Percentiles rank a stretch among this genome's conserved stretches.
Conservation (phyloP, 2,329 filamentous ascomycete genomes). For the Hypoxylon sp. region DNA sequence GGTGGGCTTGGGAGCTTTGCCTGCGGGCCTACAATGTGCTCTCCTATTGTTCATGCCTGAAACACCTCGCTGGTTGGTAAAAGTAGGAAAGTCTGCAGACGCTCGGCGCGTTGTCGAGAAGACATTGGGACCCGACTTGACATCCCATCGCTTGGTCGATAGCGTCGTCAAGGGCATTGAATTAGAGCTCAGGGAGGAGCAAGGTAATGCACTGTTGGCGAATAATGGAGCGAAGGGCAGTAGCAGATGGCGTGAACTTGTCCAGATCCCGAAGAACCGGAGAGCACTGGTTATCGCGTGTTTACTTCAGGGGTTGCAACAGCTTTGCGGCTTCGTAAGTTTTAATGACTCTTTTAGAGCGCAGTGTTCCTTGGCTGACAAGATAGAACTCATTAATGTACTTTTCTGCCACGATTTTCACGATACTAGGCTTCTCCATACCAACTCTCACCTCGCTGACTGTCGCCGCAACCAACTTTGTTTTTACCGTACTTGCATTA, state of each 20-base stretch:
- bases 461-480: slow-evolving; percentile 85
- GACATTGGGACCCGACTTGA: slow-evolving; percentile 61
- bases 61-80: slow-evolving; percentile 88
- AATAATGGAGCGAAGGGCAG: slow-evolving; percentile 51
- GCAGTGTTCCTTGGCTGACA: not conserved
- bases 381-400: slow-evolving; percentile 88
- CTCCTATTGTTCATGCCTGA: slow-evolving; percentile 84
- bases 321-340: slow-evolving; percentile 85
- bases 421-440: slow-evolving; percentile 79
- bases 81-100: slow-evolving; percentile 70
- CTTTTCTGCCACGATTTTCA: slow-evolving; percentile 86
- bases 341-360: not conserved
- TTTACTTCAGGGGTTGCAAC: slow-evolving; percentile 87
- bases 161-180: slow-evolving; percentile 77
- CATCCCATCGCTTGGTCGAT: slow-evolving; percentile 64
- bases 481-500: slow-evolving; percentile 82
- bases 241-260: slow-evolving; percentile 63
- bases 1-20: slow-evolving; percentile 85
- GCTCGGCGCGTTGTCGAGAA: slow-evolving; percentile 75
- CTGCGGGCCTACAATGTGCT: slow-evolving; percentile 77
- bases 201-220: slow-evolving; percentile 62
- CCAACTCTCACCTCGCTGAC: slow-evolving; percentile 85
- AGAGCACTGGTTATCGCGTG: slow-evolving; percentile 87
- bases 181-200: slow-evolving; percentile 79
- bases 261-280: slow-evolving; percentile 72